These are phyloP conservation scores for Fistulinella cinereoalba DNA, from an alignment of 1,284 basidiomycete genomes.

Conservation along the genomic window DNA sequence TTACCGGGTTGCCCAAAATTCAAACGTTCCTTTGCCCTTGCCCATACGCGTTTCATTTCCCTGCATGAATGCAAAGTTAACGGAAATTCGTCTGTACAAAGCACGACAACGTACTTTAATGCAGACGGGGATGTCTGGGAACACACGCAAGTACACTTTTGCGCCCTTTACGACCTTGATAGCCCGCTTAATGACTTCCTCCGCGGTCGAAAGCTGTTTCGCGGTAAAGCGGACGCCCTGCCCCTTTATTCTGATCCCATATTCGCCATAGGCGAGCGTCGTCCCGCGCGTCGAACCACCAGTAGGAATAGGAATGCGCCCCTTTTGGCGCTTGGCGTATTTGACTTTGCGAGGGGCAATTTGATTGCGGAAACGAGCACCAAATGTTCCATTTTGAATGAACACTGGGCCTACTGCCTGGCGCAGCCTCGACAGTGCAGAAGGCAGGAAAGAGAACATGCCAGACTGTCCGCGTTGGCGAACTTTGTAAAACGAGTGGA, in stretches of 20 bases:
- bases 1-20: conserved; percentile 94
- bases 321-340: conserved; percentile 86
- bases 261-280: conserved; percentile 88
- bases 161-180: conserved; percentile 90
- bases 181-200: conserved; percentile 89
- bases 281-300: conserved; percentile 95
- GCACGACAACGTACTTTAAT: conserved; percentile 67
- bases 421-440: conserved; percentile 16
- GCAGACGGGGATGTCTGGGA: conserved; percentile 96
- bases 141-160: conserved; percentile 87
- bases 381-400: conserved; percentile 20
- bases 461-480: neutral
- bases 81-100: neutral
- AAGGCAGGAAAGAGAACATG: conserved; percentile 14
- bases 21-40: conserved; percentile 97
- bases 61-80: conserved; percentile 39
- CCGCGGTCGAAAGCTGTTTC: conserved; percentile 85
- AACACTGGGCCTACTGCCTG: conserved; percentile 12
- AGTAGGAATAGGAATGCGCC: conserved; percentile 74
- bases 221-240: conserved; percentile 83
- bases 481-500: conserved; percentile 15
- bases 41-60: conserved; percentile 99
- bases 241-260: conserved; percentile 87
- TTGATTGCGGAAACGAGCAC: conserved; percentile 41
- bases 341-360: conserved; percentile 83